Base-by-base conservation (phyloP, 176 grass and related monocot species). In the Puya raimondii region DNA sequence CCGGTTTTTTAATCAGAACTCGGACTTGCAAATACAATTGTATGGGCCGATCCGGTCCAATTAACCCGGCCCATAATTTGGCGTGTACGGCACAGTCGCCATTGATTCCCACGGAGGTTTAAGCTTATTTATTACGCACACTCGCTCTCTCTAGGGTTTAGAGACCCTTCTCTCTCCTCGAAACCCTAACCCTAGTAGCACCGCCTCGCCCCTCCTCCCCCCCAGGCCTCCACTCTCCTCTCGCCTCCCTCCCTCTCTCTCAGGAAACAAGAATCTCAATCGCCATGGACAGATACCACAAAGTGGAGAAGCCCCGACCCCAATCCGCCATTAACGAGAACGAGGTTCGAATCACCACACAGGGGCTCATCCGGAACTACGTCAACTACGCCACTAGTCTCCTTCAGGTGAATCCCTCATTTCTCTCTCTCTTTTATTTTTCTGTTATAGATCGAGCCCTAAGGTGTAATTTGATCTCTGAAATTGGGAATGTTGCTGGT, bases 241-340 rank as follows among this genome's bases (percentile, higher is more conserved):
- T 26, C 66, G 64, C 29, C 64, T 27, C 48, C 13, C 48, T 56
- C 51, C 12, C 5, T 74, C 23, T 10, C 47, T 66, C n/a, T 0
- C 10, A 26, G 70, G 52, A 6, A 33, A 72, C 63, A 0, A 47
- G 21, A 63, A 64, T 51, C 70, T 64, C 53, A 75, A 53, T 57
- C 21, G 47, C 76, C 70, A 97, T 97, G 94, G 94, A 97, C 79
- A 66, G 94, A 21, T 97, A 97, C 79, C 89, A 92, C 65, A 79
- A 87, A 72, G 86, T 97, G 48, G 94, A 97, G 86, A 90, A 90
- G 83, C 93, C 93, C 59, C 84, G 89, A 73, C 84, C 86, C 61
- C 86, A 97, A 67, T 81, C 92, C 53, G 58, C 78, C 51, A 61
- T 61, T 18, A 61, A 18, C 56, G 56, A 61, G 56, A 61, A 61